A percentile compares a stretch with the other conserved stretches of the same genome.
These are phyloP conservation scores for Diplotaxis tenuifolia DNA, from an alignment of 345 rosid genomes.

Conservation along the genomic window DNA sequence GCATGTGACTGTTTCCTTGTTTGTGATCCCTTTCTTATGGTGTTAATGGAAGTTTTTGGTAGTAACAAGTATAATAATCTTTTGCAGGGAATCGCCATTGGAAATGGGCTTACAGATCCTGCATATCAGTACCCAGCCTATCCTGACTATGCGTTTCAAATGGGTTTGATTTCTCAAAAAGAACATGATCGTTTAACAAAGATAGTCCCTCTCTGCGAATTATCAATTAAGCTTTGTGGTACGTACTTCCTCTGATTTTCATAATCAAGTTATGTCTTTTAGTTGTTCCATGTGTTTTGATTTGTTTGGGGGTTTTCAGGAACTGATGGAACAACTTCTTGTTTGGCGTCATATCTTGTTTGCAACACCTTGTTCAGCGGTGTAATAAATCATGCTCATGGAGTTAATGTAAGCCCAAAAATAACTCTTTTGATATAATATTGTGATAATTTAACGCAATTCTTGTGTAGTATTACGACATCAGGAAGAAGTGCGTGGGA, in stretches of 20 bases:
- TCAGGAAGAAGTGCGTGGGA: constrained; percentile 86
- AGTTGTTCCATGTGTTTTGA: not conserved
- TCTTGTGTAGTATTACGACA: constrained; percentile 79
- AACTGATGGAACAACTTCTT: constrained; percentile 88
- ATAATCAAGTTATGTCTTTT: not conserved
- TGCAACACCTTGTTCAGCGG: constrained; percentile 81
- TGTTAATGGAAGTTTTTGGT: not conserved
- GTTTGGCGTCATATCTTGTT: constrained; percentile 91
- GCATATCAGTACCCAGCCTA: constrained; percentile 90
- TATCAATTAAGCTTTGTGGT: constrained; percentile 93
- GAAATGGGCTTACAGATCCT: constrained; percentile 97
- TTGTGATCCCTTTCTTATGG: not conserved
- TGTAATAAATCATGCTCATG: constrained; percentile 60
- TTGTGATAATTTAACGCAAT: not conserved
- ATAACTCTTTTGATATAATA: no score
- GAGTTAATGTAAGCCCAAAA: constrained; percentile 68
- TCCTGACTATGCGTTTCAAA: constrained; percentile 86
- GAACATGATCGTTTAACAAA: constrained; percentile 61
- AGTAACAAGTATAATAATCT: constrained; percentile 26
- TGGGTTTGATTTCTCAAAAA: constrained; percentile 61
- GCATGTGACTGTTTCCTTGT: constrained; percentile 31
- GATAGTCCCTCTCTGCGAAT: constrained; percentile 82
- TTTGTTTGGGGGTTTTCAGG: constrained; percentile 50
- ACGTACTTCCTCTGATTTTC: constrained; percentile 43
- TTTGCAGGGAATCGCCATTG: constrained; percentile 94